A percentile compares a stretch with the other conserved stretches of the same genome.
phyloP scores from a whole-genome alignment of 345 rosid genomes.

The Aegle marmelos region DNA sequence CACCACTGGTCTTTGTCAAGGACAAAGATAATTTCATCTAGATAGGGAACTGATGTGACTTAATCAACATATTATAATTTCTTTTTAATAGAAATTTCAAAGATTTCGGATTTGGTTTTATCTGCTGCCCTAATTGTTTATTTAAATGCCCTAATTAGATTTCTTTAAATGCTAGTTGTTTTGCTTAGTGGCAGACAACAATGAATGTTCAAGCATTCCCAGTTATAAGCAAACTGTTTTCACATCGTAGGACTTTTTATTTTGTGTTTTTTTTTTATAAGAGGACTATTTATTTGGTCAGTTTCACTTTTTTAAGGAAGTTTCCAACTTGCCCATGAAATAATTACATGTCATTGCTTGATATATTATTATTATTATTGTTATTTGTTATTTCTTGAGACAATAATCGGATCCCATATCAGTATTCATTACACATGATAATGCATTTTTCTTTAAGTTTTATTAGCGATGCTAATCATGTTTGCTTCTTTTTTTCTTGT shows the following conservation, averaged over 20 bases:
- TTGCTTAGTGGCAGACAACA: constrained; percentile 9
- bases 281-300: neutral
- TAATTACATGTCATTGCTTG: neutral
- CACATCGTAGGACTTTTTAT: neutral
- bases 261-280: too few species aligned
- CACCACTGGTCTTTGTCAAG: neutral
- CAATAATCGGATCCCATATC: neutral
- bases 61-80: neutral
- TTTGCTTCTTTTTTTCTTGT: too few species aligned
- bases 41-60: neutral
- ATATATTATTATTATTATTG: neutral
- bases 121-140: neutral
- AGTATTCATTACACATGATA: neutral
- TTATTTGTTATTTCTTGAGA: neutral
- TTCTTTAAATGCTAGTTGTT: neutral
- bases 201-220: constrained; percentile 1
- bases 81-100: neutral
- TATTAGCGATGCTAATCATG: neutral
- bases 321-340: neutral
- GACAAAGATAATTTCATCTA: neutral
- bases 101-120: neutral
- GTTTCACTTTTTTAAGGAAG: neutral
- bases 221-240: neutral
- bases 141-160: neutral
- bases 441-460: neutral